A percentile compares a stretch with the other conserved stretches of the same genome.
Conservation (phyloP, 495 filamentous ascomycete genomes). For the Parachaetomium inaequale region DNA sequence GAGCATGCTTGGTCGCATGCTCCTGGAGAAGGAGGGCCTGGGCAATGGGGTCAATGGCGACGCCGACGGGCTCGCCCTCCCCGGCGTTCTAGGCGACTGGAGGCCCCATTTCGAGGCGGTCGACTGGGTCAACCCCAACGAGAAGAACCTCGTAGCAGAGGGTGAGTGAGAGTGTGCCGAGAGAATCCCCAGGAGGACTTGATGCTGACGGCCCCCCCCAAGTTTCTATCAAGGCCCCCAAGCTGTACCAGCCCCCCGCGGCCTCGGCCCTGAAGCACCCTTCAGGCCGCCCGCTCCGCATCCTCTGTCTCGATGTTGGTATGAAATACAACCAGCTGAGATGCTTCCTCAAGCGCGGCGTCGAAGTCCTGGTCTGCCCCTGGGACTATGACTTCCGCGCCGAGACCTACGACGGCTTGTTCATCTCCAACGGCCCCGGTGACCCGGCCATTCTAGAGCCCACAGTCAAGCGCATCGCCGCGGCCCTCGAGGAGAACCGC, state of each 20-base stretch:
- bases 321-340: slow-evolving; percentile 96
- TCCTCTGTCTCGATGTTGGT: slow-evolving; percentile 92
- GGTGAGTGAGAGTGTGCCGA: slow-evolving; percentile 57
- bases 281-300: slow-evolving; percentile 76
- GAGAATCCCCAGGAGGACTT: slow-evolving; percentile 10
- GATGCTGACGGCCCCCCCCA: slow-evolving; percentile 34
- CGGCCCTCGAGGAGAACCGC: slow-evolving; percentile 66
- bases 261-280: slow-evolving; percentile 69
- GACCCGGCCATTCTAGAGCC: slow-evolving; percentile 78
- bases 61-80: slow-evolving; percentile 35
- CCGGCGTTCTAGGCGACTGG: slow-evolving; percentile 51
- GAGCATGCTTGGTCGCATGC: slow-evolving; percentile 91
- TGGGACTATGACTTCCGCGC: slow-evolving; percentile 89
- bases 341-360: slow-evolving; percentile 84
- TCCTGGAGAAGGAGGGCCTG: slow-evolving; percentile 60
- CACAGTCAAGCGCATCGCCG: slow-evolving; percentile 71
- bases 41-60: slow-evolving; percentile 49
- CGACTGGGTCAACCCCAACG: slow-evolving; percentile 89
- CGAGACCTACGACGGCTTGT: slow-evolving; percentile 88
- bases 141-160: slow-evolving; percentile 85
- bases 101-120: slow-evolving; percentile 65
- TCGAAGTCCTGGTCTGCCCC: slow-evolving; percentile 90
- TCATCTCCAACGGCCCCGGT: slow-evolving; percentile 96
- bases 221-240: slow-evolving; percentile 85
- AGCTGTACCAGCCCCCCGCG: slow-evolving; percentile 70